Percentiles rank a stretch among this genome's conserved stretches.
Conservation (phyloP, 1,284 basidiomycete genomes). For the Rhodotorula sp. region DNA sequence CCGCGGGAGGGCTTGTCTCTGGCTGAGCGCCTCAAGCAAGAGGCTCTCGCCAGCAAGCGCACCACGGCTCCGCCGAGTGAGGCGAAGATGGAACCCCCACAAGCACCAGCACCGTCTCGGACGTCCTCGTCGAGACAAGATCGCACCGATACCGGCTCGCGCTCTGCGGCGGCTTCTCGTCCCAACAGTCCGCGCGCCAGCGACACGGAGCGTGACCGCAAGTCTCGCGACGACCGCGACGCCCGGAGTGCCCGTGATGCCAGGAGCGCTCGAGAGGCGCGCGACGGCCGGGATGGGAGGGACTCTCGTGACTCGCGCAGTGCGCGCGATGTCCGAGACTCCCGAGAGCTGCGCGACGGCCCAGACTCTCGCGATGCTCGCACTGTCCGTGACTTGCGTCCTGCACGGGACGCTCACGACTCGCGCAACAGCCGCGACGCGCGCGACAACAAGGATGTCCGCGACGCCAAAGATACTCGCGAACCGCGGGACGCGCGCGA, state of each 20-base stretch:
- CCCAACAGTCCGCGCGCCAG: conserved; percentile 6
- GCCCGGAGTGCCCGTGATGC: neutral
- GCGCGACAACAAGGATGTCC: neutral
- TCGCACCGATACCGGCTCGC: neutral
- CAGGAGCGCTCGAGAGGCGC: neutral
- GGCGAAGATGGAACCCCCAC: conserved; percentile 33
- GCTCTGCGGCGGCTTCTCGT: conserved; percentile 1
- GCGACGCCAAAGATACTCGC: neutral
- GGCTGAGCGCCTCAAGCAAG: conserved; percentile 37
- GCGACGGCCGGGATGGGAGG: neutral
- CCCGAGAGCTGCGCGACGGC: neutral
- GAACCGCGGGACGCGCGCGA: neutral
- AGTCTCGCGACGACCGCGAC: conserved; percentile 6
- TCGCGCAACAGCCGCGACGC: neutral
- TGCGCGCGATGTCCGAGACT: neutral
- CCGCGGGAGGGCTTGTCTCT: neutral
- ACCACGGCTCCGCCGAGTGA: conserved; percentile 3
- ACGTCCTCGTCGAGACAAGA: neutral
- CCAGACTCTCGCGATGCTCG: neutral
- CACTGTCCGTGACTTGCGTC: neutral
- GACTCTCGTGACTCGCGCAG: neutral
- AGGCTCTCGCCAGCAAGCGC: conserved; percentile 25
- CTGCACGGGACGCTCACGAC: neutral
- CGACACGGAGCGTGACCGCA: conserved; percentile 30
- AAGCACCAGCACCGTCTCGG: conserved; percentile 18